Conservation (phyloP, 2,329 filamentous ascomycete species). For the Trichophyton schoenleinii region DNA sequence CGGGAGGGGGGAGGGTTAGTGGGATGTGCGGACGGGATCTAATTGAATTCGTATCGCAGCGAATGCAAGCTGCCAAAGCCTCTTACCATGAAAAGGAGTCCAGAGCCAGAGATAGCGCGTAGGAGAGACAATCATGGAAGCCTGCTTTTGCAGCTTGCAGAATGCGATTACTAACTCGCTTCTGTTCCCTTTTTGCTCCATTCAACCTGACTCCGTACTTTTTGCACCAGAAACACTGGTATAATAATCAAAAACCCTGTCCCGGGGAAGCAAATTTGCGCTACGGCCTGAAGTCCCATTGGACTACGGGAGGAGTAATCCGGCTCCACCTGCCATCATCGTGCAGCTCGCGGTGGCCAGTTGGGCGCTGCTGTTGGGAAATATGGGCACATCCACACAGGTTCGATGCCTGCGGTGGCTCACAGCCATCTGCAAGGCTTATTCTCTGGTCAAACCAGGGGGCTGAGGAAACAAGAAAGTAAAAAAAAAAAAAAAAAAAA, state of each 20-base stretch:
- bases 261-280: constrained; percentile 3
- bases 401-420: neutral
- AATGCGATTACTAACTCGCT: constrained; percentile 4
- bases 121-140: neutral
- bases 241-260: constrained; percentile 5
- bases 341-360: neutral
- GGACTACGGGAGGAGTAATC: neutral
- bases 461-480: neutral
- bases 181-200: neutral
- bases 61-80: neutral
- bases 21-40: too few species aligned
- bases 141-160: neutral
- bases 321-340: constrained; percentile 1
- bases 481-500: too few species aligned
- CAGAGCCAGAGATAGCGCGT: neutral
- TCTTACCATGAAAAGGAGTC: neutral
- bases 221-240: constrained; percentile 1
- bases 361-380: neutral
- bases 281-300: neutral
- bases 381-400: neutral
- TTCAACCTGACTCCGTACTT: neutral
- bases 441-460: neutral
- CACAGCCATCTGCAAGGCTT: neutral
- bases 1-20: neutral
- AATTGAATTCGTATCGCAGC: neutral